Percentiles rank a stretch among this genome's conserved stretches.
Conservation (phyloP, 768 basidiomycete species). For the Cystobasidium onofrii region DNA sequence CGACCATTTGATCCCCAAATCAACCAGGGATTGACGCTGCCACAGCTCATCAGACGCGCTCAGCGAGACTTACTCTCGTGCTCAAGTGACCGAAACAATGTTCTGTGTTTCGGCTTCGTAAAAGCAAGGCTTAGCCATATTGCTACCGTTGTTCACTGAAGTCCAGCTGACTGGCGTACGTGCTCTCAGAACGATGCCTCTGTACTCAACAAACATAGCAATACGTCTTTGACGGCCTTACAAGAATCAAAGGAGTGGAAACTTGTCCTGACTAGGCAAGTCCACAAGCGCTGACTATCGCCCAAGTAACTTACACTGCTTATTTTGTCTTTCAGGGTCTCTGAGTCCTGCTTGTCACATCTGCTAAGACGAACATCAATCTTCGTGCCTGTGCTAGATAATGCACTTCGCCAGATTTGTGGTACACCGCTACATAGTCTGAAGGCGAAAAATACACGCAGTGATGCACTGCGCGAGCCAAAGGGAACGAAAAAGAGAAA, state of each 20-base stretch:
- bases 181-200: neutral
- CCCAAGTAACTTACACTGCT: neutral
- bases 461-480: neutral
- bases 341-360: neutral
- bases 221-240: slow-evolving; percentile 1
- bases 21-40: neutral
- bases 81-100: neutral
- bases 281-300: neutral
- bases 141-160: too few species aligned
- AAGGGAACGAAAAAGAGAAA: neutral
- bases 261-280: neutral
- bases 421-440: slow-evolving; percentile 8
- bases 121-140: neutral
- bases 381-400: slow-evolving; percentile 13
- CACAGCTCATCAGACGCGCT: slow-evolving; percentile 2
- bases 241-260: slow-evolving; percentile 28
- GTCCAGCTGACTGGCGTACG: too few species aligned
- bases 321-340: neutral
- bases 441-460: neutral
- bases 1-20: neutral
- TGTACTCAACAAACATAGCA: neutral
- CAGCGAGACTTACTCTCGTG: slow-evolving; percentile 8
- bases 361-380: slow-evolving; percentile 17
- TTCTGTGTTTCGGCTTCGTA: neutral
- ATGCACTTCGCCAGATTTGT: slow-evolving; percentile 11